Conservation (phyloP, 495 filamentous ascomycete genomes). For the Hypoxylon fragiforme region DNA sequence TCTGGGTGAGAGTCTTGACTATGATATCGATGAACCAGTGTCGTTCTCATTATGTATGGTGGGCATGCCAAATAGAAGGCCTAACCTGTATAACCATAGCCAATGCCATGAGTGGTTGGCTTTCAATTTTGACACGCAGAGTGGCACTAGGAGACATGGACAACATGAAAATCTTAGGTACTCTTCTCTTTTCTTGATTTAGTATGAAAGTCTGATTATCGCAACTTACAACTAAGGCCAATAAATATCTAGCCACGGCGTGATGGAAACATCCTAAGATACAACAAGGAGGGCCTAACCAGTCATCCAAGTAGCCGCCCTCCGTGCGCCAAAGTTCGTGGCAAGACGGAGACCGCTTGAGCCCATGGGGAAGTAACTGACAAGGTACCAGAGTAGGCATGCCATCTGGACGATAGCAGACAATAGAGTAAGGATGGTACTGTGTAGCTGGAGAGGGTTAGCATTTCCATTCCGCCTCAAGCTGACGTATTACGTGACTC, state of each 20-base stretch:
- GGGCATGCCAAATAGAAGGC: too few relatives aligned
- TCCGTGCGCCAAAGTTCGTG: constrained; percentile 78
- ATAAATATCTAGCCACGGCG: background rate
- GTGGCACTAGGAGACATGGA: background rate
- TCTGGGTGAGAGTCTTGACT: too few relatives aligned
- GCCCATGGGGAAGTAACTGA: constrained; percentile 99
- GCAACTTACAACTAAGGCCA: background rate
- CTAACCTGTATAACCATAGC: too few relatives aligned
- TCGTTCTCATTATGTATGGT: too few relatives aligned
- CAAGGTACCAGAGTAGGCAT: constrained; percentile 86
- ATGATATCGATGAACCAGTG: too few relatives aligned
- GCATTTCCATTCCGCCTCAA: constrained; percentile 2
- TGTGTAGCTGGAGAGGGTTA: constrained; percentile 66
- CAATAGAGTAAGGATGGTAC: constrained; percentile 78
- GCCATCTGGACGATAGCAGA: constrained; percentile 81
- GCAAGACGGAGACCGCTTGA: constrained; percentile 84
- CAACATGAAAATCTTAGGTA: background rate
- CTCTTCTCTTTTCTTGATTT: background rate
- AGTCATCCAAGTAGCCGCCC: constrained; percentile 87
- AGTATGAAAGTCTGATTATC: background rate
- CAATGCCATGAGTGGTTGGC: too few relatives aligned
- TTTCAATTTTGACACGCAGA: too few relatives aligned
- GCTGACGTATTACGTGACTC: constrained; percentile 50
- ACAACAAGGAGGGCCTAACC: constrained; percentile 50
- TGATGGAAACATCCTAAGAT: constrained; percentile 5